A percentile compares a stretch with the other conserved stretches of the same genome.
Conservation (phyloP, 495 filamentous ascomycete species). For the Lophiostoma macrostomum region DNA sequence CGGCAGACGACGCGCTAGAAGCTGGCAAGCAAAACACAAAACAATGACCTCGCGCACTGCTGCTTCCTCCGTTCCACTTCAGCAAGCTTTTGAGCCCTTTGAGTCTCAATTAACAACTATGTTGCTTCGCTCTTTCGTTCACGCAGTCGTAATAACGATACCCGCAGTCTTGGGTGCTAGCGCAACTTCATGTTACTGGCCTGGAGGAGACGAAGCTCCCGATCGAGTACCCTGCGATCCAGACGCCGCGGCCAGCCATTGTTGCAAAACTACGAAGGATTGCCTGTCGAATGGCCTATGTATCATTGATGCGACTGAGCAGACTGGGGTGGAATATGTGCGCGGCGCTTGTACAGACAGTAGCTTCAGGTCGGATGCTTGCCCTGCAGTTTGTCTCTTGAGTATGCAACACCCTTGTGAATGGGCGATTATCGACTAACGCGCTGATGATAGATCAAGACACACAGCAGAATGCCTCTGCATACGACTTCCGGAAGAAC, state of each 20-base stretch:
- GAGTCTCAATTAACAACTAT: no score
- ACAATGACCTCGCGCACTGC: no score
- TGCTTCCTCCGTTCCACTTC: no score
- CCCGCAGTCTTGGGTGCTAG: no score
- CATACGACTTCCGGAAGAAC: background rate
- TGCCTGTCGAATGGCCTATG: constrained; percentile 12
- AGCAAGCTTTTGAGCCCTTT: no score
- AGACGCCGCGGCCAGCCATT: background rate
- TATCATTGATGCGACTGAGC: background rate
- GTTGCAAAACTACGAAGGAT: background rate
- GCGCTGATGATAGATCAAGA: background rate
- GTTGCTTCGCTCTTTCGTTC: no score
- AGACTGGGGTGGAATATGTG: constrained; percentile 4
- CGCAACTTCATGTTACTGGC: no score
- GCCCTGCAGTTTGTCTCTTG: background rate
- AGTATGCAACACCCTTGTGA: background rate
- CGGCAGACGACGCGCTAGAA: no score
- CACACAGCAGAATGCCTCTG: background rate
- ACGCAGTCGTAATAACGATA: no score
- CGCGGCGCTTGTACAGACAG: constrained; percentile 5
- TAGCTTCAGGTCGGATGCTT: background rate
- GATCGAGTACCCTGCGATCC: constrained; percentile 3
- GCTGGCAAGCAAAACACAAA: no score
- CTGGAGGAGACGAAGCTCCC: no score
- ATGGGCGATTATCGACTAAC: no score